These are phyloP conservation scores for Globisporangium orthogonon DNA, from an alignment of 352 stramenopile genomes.

Conservation along the genomic window DNA sequence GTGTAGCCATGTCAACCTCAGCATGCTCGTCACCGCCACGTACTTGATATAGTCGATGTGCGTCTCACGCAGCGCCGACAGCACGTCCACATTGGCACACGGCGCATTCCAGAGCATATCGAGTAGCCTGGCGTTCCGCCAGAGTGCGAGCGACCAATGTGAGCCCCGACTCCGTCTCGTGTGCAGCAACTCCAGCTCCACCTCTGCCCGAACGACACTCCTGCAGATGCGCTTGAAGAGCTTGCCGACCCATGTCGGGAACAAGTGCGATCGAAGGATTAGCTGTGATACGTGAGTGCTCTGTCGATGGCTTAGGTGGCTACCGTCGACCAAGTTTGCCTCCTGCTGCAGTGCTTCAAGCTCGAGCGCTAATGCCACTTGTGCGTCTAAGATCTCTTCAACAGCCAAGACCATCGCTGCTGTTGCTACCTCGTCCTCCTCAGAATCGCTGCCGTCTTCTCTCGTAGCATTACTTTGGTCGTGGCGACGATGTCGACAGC, in stretches of 20 bases:
- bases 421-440: slow-evolving; percentile 1
- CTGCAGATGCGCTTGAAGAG: slow-evolving; percentile 44
- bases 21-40: slow-evolving; percentile 1
- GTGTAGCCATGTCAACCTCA: neutral
- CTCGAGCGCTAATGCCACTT: slow-evolving; percentile 41
- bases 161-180: slow-evolving; percentile 2
- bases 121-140: slow-evolving; percentile 37
- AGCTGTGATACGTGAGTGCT: slow-evolving; percentile 17
- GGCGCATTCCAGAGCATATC: slow-evolving; percentile 23
- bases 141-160: slow-evolving; percentile 38
- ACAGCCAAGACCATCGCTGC: slow-evolving; percentile 4
- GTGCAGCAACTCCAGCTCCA: slow-evolving; percentile 7
- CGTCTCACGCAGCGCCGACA: slow-evolving; percentile 18
- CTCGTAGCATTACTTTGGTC: neutral
- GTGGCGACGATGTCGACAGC: neutral
- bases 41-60: slow-evolving; percentile 50
- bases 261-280: slow-evolving; percentile 14
- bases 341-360: slow-evolving; percentile 27
- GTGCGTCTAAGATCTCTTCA: slow-evolving; percentile 41
- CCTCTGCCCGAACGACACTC: slow-evolving; percentile 12
- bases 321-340: slow-evolving; percentile 13
- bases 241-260: slow-evolving; percentile 25
- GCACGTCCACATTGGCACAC: slow-evolving; percentile 11
- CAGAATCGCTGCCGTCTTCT: neutral
- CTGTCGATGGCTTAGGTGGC: slow-evolving; percentile 11